Evolutionary conservation across 2,329 filamentous ascomycete genomes (phyloP).

Genomic region (Tolypocladium album): DNA sequence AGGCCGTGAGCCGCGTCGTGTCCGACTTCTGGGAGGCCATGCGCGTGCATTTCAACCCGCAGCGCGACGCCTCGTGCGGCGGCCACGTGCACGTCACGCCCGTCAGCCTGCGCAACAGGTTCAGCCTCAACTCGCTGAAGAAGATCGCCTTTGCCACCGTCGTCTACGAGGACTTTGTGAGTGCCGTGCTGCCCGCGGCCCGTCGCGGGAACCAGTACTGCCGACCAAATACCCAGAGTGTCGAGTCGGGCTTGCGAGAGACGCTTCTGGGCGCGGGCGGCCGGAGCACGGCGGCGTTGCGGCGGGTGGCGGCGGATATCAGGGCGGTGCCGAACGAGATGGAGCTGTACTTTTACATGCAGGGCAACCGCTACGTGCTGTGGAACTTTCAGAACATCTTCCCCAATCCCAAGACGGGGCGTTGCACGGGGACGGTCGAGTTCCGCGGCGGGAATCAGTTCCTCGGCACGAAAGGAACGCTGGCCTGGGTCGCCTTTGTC

Average conservation of each 20-base stretch:
- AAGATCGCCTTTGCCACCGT: conserved; percentile 25
- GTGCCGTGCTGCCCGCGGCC: conserved; percentile 17
- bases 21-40: conserved; percentile 30
- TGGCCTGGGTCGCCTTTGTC: conserved; percentile 28
- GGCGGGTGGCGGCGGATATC: conserved; percentile 19
- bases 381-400: conserved; percentile 31
- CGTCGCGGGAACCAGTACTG: conserved; percentile 26
- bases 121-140: conserved; percentile 22
- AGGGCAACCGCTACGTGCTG: conserved; percentile 26
- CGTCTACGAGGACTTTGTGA: conserved; percentile 23
- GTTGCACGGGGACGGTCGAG: conserved; percentile 26
- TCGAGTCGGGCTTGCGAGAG: conserved; percentile 17
- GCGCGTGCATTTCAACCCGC: conserved; percentile 27
- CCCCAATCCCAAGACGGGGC: conserved; percentile 23
- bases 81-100: conserved; percentile 29
- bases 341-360: conserved; percentile 25
- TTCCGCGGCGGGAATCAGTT: conserved; percentile 29
- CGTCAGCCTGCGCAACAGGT: conserved; percentile 19
- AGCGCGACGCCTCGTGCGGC: conserved; percentile 23
- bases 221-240: conserved; percentile 19
- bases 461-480: conserved; percentile 22
- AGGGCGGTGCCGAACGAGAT: conserved; percentile 12
- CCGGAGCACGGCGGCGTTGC: conserved; percentile 11
- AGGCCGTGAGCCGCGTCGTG: conserved; percentile 19
- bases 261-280: conserved; percentile 19